Percentiles rank a stretch among this genome's conserved stretches.
Evolutionary conservation across 768 basidiomycete genomes (phyloP).

Genomic region (Chalciporus pseudorubinellus): DNA sequence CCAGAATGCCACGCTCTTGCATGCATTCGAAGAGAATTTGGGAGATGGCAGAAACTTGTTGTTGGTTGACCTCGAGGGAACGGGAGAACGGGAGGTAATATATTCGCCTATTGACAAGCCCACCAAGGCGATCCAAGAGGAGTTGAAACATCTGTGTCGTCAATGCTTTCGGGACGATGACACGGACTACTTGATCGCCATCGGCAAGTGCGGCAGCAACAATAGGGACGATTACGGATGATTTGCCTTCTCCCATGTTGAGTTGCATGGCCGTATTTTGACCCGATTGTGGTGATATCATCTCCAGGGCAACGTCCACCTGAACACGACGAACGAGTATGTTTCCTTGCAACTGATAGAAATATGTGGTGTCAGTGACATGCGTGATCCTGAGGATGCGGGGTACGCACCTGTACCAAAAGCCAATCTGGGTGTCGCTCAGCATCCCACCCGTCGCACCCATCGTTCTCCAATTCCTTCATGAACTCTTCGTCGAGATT

Average conservation of each 20-base stretch:
- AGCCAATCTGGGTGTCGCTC: slow-evolving; percentile 3
- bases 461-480: slow-evolving; percentile 8
- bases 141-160: slow-evolving; percentile 28
- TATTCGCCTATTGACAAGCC: slow-evolving; percentile 26
- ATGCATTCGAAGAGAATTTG: slow-evolving; percentile 15
- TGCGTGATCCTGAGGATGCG: no score
- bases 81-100: slow-evolving; percentile 29
- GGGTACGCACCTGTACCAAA: neutral
- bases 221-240: neutral
- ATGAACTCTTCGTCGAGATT: slow-evolving; percentile 5
- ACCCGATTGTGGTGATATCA: slow-evolving; percentile 23
- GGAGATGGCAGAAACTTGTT: neutral
- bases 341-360: slow-evolving; percentile 7
- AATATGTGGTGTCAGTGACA: no score
- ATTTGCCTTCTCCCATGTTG: neutral
- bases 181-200: slow-evolving; percentile 24
- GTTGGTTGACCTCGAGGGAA: neutral
- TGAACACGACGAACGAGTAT: slow-evolving; percentile 24
- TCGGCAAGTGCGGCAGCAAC: slow-evolving; percentile 20
- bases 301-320: slow-evolving; percentile 21
- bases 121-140: slow-evolving; percentile 20
- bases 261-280: slow-evolving; percentile 14
- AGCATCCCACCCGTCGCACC: neutral
- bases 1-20: slow-evolving; percentile 20
- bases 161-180: slow-evolving; percentile 17